Evolutionary conservation across 192 early-diverging fungal species (phyloP).

Genomic region (Podila epigama): DNA sequence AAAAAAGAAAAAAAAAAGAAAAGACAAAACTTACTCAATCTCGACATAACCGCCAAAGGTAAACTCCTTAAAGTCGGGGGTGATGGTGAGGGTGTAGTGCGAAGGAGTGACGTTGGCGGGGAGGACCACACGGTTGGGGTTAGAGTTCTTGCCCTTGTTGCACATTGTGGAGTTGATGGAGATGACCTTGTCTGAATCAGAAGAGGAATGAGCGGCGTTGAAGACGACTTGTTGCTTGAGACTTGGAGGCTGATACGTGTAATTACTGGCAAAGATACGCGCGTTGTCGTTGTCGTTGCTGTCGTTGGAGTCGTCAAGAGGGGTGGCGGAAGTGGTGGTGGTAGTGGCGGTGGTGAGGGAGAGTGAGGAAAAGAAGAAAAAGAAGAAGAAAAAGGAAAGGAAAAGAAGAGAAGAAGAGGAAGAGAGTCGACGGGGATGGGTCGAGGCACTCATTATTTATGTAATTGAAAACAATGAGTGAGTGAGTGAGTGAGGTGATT

Average conservation of each 20-base stretch:
- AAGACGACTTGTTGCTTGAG: constrained; percentile 27
- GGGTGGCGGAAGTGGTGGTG: constrained; percentile 1
- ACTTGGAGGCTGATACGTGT: constrained; percentile 6
- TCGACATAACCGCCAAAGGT: constrained; percentile 80
- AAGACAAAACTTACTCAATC: constrained; percentile 65
- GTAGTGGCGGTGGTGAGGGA: constrained; percentile 4
- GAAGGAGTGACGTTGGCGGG: constrained; percentile 82
- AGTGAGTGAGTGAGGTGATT: not conserved
- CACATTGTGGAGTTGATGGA: constrained; percentile 15
- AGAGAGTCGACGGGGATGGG: constrained; percentile 8
- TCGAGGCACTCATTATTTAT: constrained; percentile 8
- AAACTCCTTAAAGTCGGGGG: constrained; percentile 80
- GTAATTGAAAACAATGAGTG: not conserved
- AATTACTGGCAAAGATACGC: constrained; percentile 8
- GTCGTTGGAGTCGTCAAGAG: constrained; percentile 8
- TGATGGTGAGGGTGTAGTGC: constrained; percentile 82
- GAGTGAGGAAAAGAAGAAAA: constrained; percentile 4
- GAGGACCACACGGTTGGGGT: constrained; percentile 71
- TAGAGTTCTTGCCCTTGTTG: constrained; percentile 36
- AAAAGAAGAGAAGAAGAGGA: constrained; percentile 1
- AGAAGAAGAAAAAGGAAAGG: not conserved
- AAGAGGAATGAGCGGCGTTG: not conserved
- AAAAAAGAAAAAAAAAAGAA: not conserved
- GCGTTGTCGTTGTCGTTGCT: constrained; percentile 11
- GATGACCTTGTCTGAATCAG: not conserved